These are phyloP conservation scores for Magnolia kwangsiensis DNA, from an alignment of 164 flowering plant species.

Conservation along the genomic window DNA sequence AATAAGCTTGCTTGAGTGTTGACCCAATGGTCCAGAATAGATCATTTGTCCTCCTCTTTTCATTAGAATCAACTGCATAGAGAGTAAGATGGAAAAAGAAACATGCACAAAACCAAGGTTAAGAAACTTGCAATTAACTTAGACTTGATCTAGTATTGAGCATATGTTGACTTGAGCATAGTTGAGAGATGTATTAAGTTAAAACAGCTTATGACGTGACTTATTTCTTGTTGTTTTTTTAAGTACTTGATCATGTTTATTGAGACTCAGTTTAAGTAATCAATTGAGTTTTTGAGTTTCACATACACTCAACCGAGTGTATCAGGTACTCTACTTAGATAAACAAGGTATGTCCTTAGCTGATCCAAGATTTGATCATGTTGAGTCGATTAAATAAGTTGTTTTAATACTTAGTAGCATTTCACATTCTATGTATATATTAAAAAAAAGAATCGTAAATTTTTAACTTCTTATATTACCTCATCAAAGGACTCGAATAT, in stretches of 20 bases:
- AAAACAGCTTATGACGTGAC: too few species aligned
- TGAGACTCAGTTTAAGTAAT: too few species aligned
- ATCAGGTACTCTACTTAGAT: neutral
- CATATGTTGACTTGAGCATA: too few species aligned
- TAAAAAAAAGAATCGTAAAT: neutral
- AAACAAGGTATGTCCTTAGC: neutral
- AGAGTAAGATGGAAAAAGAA: neutral
- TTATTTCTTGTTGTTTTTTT: too few species aligned
- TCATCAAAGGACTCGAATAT: slow-evolving; percentile 83
- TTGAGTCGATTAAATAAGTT: neutral
- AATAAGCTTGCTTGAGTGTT: slow-evolving; percentile 44
- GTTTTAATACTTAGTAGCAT: too few species aligned
- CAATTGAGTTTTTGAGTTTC: too few species aligned
- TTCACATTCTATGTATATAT: neutral
- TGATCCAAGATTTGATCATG: neutral
- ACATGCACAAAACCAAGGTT: too few species aligned
- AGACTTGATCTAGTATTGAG: too few species aligned
- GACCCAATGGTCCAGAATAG: slow-evolving; percentile 62
- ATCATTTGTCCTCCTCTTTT: slow-evolving; percentile 58
- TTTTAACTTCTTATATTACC: slow-evolving; percentile 33
- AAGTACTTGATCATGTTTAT: too few species aligned
- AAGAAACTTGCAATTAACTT: too few species aligned
- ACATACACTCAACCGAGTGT: too few species aligned
- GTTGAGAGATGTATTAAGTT: too few species aligned
- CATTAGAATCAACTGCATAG: slow-evolving; percentile 49